A percentile compares a stretch with the other conserved stretches of the same genome.
Conservation (phyloP, 108 stramenopile species). For the Cyclotella sp. region DNA sequence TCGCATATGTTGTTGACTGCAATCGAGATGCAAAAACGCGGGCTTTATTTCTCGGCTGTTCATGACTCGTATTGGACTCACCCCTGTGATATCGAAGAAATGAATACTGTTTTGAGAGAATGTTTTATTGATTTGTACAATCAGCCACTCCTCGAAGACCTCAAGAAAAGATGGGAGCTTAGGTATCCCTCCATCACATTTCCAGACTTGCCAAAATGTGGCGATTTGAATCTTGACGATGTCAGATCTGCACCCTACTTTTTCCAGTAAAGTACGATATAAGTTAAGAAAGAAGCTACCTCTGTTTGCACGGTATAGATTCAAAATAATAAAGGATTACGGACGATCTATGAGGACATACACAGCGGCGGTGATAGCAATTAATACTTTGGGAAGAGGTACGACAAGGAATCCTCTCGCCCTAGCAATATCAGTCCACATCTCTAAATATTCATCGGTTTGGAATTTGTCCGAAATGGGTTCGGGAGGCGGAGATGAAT, state of each 20-base stretch:
- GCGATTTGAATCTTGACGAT: slow-evolving; percentile 89
- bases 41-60: slow-evolving; percentile 95
- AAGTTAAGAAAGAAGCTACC: neutral
- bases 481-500: neutral
- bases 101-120: slow-evolving; percentile 92
- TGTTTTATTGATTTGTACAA: slow-evolving; percentile 96
- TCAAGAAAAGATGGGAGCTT: slow-evolving; percentile 76
- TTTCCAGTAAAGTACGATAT: slow-evolving; percentile 78
- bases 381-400: neutral
- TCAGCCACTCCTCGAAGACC: slow-evolving; percentile 88
- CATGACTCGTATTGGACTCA: slow-evolving; percentile 99
- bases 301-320: neutral
- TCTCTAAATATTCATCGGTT: slow-evolving; percentile 8
- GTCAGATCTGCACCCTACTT: slow-evolving; percentile 96
- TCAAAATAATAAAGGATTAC: neutral
- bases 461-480: neutral
- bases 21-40: slow-evolving; percentile 91
- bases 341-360: slow-evolving; percentile 2
- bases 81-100: slow-evolving; percentile 94
- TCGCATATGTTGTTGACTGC: slow-evolving; percentile 99
- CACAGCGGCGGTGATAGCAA: neutral
- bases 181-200: slow-evolving; percentile 95
- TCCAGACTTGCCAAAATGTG: slow-evolving; percentile 91
- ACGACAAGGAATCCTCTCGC: neutral
- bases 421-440: neutral